Conservation (phyloP, 805 yeast genomes). For the Lipomyces starkeyi region DNA sequence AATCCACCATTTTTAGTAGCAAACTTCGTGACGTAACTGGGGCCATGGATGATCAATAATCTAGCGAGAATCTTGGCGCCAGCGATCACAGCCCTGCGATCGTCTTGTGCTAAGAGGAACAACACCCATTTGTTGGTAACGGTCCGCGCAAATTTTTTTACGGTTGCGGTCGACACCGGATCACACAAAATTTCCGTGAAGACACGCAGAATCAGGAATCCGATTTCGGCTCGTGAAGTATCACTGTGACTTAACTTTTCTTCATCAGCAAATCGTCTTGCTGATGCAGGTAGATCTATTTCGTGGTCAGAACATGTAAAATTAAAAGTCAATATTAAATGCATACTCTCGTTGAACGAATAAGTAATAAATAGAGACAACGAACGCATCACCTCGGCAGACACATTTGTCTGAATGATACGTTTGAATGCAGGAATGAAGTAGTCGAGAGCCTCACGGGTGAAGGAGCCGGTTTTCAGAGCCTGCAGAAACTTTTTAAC, state of each 20-base stretch:
- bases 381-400: constrained; percentile 60
- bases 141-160: constrained; percentile 57
- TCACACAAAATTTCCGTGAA: constrained; percentile 53
- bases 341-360: constrained; percentile 47
- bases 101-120: constrained; percentile 55
- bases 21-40: constrained; percentile 56
- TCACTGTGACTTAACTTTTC: constrained; percentile 22
- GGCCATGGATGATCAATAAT: constrained; percentile 55
- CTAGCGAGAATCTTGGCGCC: constrained; percentile 56
- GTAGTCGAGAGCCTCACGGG: constrained; percentile 48
- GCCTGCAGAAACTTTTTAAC: constrained; percentile 57
- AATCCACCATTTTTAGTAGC: constrained; percentile 50
- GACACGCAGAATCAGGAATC: constrained; percentile 45
- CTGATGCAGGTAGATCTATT: not conserved
- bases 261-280: constrained; percentile 24
- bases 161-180: constrained; percentile 43
- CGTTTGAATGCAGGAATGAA: constrained; percentile 51
- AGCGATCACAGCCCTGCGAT: constrained; percentile 47
- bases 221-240: constrained; percentile 40
- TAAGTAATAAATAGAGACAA: constrained; percentile 59
- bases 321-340: not conserved
- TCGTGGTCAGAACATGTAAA: not conserved
- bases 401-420: constrained; percentile 55
- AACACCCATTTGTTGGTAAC: constrained; percentile 71
- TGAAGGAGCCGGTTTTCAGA: constrained; percentile 52